Evolutionary conservation across 2,329 filamentous ascomycete species (phyloP).

Genomic region (Fusarium illudens): DNA sequence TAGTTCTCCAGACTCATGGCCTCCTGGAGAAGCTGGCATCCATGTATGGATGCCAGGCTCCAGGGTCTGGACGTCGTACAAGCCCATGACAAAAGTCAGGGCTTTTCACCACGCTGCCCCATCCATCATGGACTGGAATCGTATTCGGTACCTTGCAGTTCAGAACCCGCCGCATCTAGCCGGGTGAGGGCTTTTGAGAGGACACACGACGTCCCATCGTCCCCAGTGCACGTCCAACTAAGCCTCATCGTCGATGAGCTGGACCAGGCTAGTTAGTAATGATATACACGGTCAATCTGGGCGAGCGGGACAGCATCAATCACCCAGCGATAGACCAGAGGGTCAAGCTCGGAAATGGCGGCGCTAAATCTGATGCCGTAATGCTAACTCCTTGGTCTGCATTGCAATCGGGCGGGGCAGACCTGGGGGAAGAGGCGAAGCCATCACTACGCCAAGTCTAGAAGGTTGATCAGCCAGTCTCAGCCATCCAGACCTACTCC

Average conservation of each 20-base stretch:
- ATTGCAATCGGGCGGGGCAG: conserved; percentile 26
- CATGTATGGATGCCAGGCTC: too few relatives aligned
- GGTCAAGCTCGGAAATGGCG: conserved; percentile 31
- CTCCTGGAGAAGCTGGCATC: too few relatives aligned
- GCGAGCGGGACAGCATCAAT: neutral
- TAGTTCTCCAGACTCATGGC: conserved; percentile 10
- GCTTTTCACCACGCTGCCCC: conserved; percentile 9
- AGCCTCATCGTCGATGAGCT: conserved; percentile 24
- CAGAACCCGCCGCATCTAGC: conserved; percentile 31
- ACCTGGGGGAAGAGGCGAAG: conserved; percentile 11
- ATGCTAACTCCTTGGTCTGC: conserved; percentile 28
- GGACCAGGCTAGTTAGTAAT: conserved; percentile 7
- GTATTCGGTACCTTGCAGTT: conserved; percentile 32
- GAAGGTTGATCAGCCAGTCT: conserved; percentile 3
- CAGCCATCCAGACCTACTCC: neutral
- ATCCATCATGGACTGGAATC: conserved; percentile 13
- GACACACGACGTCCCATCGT: conserved; percentile 6
- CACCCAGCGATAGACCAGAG: conserved; percentile 9
- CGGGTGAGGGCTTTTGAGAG: conserved; percentile 25
- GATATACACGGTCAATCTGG: neutral
- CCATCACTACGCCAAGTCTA: neutral
- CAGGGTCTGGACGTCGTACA: neutral
- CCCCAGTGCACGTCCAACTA: conserved; percentile 24
- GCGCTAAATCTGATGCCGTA: conserved; percentile 32
- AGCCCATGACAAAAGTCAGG: conserved; percentile 9